These are phyloP conservation scores for Boechera stricta DNA, from an alignment of 345 rosid species.

Conservation along the genomic window DNA sequence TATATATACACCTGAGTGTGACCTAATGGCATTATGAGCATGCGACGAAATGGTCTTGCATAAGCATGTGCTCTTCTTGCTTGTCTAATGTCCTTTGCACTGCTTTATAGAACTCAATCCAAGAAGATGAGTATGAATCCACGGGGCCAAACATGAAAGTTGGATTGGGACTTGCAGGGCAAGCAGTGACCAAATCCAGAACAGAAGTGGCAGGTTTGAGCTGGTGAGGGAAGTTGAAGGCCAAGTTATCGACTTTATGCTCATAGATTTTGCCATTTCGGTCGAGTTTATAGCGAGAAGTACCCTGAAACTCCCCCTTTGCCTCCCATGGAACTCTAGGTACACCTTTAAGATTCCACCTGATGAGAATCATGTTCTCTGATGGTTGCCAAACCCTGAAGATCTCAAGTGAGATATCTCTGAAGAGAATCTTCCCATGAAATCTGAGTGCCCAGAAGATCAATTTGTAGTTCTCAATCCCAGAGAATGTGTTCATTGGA, in stretches of 20 bases:
- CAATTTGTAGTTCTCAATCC: slow-evolving; percentile 79
- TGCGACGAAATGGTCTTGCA: slow-evolving; percentile 59
- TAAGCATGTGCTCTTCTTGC: slow-evolving; percentile 48
- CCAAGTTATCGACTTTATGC: slow-evolving; percentile 85
- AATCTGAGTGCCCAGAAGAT: slow-evolving; percentile 92
- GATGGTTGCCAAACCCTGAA: slow-evolving; percentile 89
- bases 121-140: slow-evolving; percentile 64
- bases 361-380: slow-evolving; percentile 76
- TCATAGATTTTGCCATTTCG: slow-evolving; percentile 84
- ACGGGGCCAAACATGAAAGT: slow-evolving; percentile 69
- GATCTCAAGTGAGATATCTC: slow-evolving; percentile 74
- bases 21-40: slow-evolving; percentile 56
- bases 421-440: slow-evolving; percentile 84
- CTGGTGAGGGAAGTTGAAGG: slow-evolving; percentile 81
- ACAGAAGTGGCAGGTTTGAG: slow-evolving; percentile 78
- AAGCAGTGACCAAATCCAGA: slow-evolving; percentile 78
- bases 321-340: slow-evolving; percentile 96
- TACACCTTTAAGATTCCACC: slow-evolving; percentile 84
- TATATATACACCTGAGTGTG: slow-evolving; percentile 27
- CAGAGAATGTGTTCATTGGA: slow-evolving; percentile 81
- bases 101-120: slow-evolving; percentile 71
- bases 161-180: slow-evolving; percentile 90
- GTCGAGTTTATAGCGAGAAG: slow-evolving; percentile 81
- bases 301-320: slow-evolving; percentile 82
- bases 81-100: slow-evolving; percentile 65